Conservation (phyloP, 768 basidiomycete genomes). For the Tylopilus plumbeoviolaceoides region DNA sequence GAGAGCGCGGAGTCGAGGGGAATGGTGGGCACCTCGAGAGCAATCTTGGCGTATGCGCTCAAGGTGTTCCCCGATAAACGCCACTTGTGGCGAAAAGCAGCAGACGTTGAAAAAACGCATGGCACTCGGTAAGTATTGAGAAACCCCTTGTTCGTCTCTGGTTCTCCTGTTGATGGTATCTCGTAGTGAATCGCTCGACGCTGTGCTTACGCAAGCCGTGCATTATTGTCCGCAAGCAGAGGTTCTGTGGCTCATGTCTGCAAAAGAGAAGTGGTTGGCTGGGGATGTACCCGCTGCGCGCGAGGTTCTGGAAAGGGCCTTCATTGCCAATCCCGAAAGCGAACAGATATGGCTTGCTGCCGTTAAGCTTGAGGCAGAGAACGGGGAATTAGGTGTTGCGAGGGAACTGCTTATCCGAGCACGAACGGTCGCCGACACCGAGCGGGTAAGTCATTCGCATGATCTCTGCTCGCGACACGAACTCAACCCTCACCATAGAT, state of each 20-base stretch:
- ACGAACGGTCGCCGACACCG: conserved; percentile 85
- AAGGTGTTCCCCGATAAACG: conserved; percentile 86
- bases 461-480: background rate
- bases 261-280: conserved; percentile 93
- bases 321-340: conserved; percentile 93
- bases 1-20: conserved; percentile 74
- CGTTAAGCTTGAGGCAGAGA: conserved; percentile 95
- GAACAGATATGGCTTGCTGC: conserved; percentile 98
- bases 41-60: conserved; percentile 86
- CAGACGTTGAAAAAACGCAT: conserved; percentile 89
- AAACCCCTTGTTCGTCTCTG: background rate
- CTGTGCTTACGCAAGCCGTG: conserved; percentile 78
- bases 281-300: conserved; percentile 91
- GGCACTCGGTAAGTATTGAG: conserved; percentile 60
- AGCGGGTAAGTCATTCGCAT: conserved; percentile 54
- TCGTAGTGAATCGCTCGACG: conserved; percentile 71
- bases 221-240: conserved; percentile 93
- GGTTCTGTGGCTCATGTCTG: conserved; percentile 95
- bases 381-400: conserved; percentile 84
- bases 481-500: conserved; percentile 51
- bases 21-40: conserved; percentile 77
- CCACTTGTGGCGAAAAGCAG: conserved; percentile 86
- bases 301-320: conserved; percentile 82
- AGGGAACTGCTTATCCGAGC: conserved; percentile 85
- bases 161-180: conserved; percentile 1